Percentiles rank a stretch among this genome's conserved stretches.
Conservation (phyloP, 2,329 filamentous ascomycete genomes). For the Apiospora sp. region DNA sequence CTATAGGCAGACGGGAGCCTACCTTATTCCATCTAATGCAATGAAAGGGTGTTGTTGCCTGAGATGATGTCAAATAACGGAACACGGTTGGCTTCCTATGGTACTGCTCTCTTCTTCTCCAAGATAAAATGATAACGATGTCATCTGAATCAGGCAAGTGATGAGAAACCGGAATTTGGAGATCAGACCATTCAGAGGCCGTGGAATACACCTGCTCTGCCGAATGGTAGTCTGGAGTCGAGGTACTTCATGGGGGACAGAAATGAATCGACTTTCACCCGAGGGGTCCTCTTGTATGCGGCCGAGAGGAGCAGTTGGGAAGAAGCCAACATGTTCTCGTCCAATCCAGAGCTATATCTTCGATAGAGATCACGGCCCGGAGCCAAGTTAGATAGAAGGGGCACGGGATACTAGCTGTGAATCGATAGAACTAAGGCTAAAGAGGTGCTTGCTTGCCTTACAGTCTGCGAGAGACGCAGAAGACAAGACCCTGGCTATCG, state of each 20-base stretch:
- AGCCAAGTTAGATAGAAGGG: background rate
- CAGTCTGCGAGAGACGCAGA: background rate
- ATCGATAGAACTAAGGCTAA: constrained; percentile 16
- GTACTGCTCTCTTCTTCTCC: constrained; percentile 6
- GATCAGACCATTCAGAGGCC: constrained; percentile 13
- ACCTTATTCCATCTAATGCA: background rate
- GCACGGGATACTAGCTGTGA: background rate
- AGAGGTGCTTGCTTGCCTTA: constrained; percentile 6
- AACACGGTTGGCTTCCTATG: background rate
- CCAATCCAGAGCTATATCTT: constrained; percentile 19
- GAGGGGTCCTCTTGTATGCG: background rate
- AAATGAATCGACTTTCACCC: background rate
- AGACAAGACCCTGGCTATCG: background rate
- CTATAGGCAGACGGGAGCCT: background rate
- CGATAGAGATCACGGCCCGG: constrained; percentile 7
- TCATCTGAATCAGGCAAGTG: constrained; percentile 21
- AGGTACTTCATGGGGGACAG: constrained; percentile 14
- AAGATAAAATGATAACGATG: background rate
- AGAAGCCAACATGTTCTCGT: background rate
- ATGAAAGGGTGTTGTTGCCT: background rate
- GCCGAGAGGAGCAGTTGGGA: constrained; percentile 12
- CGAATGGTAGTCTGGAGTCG: constrained; percentile 12
- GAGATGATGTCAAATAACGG: background rate
- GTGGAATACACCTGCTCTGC: background rate
- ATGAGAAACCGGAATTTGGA: background rate